Evolutionary conservation across 2,329 filamentous ascomycete species (phyloP).

Genomic region (Colletotrichum chlorophyti): DNA sequence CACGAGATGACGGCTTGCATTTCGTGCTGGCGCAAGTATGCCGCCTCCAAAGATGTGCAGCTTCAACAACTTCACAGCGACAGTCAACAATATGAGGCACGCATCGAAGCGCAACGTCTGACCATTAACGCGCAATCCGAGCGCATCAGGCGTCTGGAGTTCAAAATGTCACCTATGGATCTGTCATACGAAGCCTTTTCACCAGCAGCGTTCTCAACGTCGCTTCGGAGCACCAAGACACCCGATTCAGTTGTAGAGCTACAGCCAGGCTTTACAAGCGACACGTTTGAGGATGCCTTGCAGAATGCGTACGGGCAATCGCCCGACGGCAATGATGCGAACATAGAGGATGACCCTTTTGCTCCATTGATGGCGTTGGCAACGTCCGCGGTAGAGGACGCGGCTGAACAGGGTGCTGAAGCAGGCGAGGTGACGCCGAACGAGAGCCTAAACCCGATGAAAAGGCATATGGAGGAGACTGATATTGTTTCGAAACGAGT

Average conservation of each 20-base stretch:
- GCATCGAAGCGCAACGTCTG: not conserved
- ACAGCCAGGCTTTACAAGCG: not conserved
- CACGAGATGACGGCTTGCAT: not conserved
- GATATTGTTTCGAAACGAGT: not conserved
- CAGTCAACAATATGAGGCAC: not conserved
- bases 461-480: not conserved
- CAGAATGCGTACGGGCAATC: not conserved
- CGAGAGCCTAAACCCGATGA: not conserved
- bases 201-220: constrained; percentile 3
- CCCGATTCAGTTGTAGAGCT: not conserved
- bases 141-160: not conserved
- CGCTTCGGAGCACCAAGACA: not conserved
- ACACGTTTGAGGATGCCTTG: not conserved
- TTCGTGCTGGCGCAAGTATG: not conserved
- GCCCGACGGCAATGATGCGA: not conserved
- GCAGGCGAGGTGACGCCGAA: not conserved
- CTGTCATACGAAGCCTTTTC: not conserved
- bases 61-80: not conserved
- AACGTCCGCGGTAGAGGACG: not conserved
- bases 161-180: constrained; percentile 6
- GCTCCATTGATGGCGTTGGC: not conserved
- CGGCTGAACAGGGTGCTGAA: not conserved
- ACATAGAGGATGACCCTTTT: not conserved
- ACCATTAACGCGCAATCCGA: not conserved
- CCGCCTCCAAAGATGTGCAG: not conserved